A percentile compares a stretch with the other conserved stretches of the same genome.
These are phyloP conservation scores for Zangia roseola DNA, from an alignment of 768 basidiomycete genomes.

Conservation along the genomic window DNA sequence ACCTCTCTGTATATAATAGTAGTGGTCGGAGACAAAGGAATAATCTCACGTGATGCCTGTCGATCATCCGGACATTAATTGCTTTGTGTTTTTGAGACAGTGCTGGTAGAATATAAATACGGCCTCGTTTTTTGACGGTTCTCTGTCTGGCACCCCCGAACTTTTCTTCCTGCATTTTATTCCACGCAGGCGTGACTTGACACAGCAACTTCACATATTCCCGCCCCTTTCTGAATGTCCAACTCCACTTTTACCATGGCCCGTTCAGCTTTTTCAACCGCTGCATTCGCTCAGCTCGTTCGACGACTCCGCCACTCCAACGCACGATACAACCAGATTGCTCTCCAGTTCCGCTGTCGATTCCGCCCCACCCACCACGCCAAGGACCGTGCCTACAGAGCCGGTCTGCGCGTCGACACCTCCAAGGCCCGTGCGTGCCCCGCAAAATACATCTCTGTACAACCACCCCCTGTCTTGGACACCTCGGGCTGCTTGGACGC, in stretches of 20 bases:
- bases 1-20: too few species aligned
- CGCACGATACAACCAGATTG: constrained; percentile 39
- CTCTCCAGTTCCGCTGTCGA: constrained; percentile 37
- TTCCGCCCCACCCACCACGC: constrained; percentile 45
- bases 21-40: too few species aligned
- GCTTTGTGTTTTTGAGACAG: constrained; percentile 19
- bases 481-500: constrained; percentile 28
- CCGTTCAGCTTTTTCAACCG: constrained; percentile 29
- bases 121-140: neutral
- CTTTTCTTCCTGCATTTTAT: neutral
- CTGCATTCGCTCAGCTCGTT: constrained; percentile 37
- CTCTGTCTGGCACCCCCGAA: constrained; percentile 8
- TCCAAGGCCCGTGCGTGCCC: constrained; percentile 41
- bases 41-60: neutral
- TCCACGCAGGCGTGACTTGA: constrained; percentile 16
- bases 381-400: constrained; percentile 41
- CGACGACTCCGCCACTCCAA: constrained; percentile 45
- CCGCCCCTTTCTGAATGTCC: constrained; percentile 7
- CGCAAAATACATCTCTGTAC: constrained; percentile 35
- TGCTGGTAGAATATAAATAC: constrained; percentile 17
- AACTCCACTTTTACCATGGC: constrained; percentile 7
- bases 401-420: constrained; percentile 45
- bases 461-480: constrained; percentile 16
- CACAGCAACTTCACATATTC: constrained; percentile 9
- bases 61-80: neutral